Evolutionary conservation across 495 filamentous ascomycete genomes (phyloP).

Genomic region (Aspergillus olivimuriae): DNA sequence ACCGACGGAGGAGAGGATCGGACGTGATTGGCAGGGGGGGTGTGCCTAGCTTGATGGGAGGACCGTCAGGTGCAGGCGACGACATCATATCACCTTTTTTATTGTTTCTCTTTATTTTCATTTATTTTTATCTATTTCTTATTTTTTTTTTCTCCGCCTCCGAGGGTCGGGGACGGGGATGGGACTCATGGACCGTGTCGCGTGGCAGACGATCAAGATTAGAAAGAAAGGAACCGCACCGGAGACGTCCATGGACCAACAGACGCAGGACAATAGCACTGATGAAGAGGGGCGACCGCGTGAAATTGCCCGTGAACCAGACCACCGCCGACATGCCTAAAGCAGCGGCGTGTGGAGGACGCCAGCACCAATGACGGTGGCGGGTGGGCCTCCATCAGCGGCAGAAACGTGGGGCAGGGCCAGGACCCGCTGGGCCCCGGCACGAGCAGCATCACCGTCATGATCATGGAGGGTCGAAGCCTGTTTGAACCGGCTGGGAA

Average conservation of each 20-base stretch:
- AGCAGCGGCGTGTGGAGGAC: neutral
- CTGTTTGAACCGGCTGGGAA: neutral
- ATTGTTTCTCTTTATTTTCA: no score
- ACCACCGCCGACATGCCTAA: constrained; percentile 6
- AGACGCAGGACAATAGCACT: neutral
- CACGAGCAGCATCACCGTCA: neutral
- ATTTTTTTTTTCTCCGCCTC: constrained; percentile 4
- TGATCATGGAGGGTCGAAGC: no score
- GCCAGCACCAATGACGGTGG: neutral
- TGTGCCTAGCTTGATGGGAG: no score
- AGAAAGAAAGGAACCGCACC: neutral
- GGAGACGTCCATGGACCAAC: neutral
- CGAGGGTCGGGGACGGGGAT: neutral
- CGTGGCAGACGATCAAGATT: neutral
- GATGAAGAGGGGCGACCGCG: neutral
- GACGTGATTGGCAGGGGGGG: neutral
- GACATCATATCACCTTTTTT: no score
- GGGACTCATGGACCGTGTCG: neutral
- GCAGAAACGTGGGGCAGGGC: neutral
- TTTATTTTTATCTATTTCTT: neutral
- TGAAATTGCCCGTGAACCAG: no score
- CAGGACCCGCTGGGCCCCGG: neutral
- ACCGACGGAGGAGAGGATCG: neutral
- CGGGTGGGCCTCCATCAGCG: neutral
- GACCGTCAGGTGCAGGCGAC: no score